Evolutionary conservation across 352 stramenopile species (phyloP), one percentile per base, ranked within the genome.

Genomic region (Phytophthora sojae): DNA sequence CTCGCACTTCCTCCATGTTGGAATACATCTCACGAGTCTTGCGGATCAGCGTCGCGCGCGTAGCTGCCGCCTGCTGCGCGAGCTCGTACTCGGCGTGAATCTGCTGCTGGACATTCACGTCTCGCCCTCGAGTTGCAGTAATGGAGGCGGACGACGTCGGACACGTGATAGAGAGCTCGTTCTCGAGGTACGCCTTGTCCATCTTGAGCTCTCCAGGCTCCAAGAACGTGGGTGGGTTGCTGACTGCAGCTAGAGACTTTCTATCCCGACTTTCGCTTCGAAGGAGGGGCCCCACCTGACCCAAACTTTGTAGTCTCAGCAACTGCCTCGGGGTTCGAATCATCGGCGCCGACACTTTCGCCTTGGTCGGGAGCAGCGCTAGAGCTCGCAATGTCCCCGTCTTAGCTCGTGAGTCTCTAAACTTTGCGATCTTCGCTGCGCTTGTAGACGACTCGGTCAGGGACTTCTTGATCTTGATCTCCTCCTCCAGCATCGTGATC

Each of bases 161-260:
- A 21, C 80, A 78, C 4, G 65, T 75, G 52, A 86, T 87, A 4
- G 75, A 76, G 2, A 91, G 78, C 25, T 91, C 81, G 5, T 82
- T 75, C 55, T 90, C 79, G 21, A 92, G 66, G 47, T 92, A 91
- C 17, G 73, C 52, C 17, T 86, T 86, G 67, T 89, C 79, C 77
- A 90, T 90, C 44, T 76, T 78, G 39, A 90, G 57, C 32, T 89
- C 82, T 17, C 76, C 69, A 5, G 73, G 60, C 50, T 88, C 75
- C 11, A 73, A 55, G 29, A 92, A 89, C 3, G 68, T 47, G 14
- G 79, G 61, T n/a, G 58, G 59, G 6, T 71, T 51, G 32, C 11
- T 52, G 23, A 6, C 7, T 37, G 45, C 11, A 70, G 61, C 44
- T 67, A 63, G 52, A 6, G 45, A 47, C 61, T 79, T 82, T 23